phyloP scores from a whole-genome alignment of 2,329 filamentous ascomycete genomes.

The Venturia nashicola region DNA sequence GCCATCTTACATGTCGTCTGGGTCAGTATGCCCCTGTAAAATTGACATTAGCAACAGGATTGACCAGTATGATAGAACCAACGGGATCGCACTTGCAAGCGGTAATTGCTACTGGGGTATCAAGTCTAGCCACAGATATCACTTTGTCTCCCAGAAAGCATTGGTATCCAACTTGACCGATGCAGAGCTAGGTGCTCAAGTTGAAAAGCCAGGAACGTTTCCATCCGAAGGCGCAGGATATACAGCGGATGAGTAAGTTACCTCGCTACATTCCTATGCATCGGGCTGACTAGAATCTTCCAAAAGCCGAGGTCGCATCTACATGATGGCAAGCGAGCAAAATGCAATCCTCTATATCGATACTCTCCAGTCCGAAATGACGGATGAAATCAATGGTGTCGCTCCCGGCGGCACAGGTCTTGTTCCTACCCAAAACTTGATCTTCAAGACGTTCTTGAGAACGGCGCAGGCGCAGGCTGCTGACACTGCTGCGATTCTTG shows the following conservation, averaged over 20 bases:
- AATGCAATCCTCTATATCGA: constrained; percentile 34
- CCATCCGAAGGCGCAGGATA: constrained; percentile 14
- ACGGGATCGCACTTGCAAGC: constrained; percentile 27
- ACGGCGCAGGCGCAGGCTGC: constrained; percentile 31
- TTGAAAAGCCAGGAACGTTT: constrained; percentile 15
- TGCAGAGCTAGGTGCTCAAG: constrained; percentile 27
- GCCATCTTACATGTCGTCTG: constrained; percentile 19
- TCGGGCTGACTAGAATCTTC: constrained; percentile 12
- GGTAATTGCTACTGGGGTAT: constrained; percentile 33
- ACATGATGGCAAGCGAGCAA: constrained; percentile 30
- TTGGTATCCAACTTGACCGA: constrained; percentile 17
- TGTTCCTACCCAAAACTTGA: constrained; percentile 23
- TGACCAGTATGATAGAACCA: constrained; percentile 6
- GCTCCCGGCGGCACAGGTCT: constrained; percentile 21
- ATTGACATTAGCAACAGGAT: background rate
- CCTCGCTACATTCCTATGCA: background rate
- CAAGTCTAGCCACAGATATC: constrained; percentile 28
- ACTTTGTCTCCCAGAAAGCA: constrained; percentile 25
- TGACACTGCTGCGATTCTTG: constrained; percentile 27
- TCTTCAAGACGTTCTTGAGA: constrained; percentile 28
- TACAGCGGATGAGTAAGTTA: constrained; percentile 22
- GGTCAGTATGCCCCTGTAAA: constrained; percentile 11
- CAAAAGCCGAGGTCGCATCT: constrained; percentile 28
- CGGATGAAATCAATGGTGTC: constrained; percentile 23
- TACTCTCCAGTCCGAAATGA: constrained; percentile 22